Base-by-base conservation (phyloP, 495 filamentous ascomycete genomes). In the Articulospora tetracladia region DNA sequence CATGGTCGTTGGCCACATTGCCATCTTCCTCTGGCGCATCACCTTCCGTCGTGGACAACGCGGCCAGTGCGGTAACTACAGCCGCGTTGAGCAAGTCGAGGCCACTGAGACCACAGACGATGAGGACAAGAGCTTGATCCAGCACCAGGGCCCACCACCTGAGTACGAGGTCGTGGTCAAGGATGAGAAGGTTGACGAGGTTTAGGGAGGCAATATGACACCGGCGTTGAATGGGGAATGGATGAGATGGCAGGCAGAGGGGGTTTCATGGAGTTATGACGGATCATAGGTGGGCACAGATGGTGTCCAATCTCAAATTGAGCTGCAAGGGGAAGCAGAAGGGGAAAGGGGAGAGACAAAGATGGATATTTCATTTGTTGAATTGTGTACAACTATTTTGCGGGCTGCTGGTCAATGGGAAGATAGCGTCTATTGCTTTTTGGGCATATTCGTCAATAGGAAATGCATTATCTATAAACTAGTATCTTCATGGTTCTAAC, bases 1-100 rank as follows among this genome's bases (percentile, higher is more conserved):
- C 34, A 82, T 82, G 78, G 65, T 78, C 22, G 69, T 79, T 60
- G 79, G 79, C 20, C 76, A 76, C 11, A 58, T 78, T 32, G 63
- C 74, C 24, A 74, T 83, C 53, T 73, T 73, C 27, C 28, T 79
- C 27, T 82, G 75, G 75, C 76, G 77, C 55, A 47, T 58, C 12
- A 53, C 75, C 44, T 68, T 68, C 65, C 70, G 72, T 60, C 64
- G 64, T 36, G 52, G 55, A 44, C 34, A 44, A 22, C 26, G 41
- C 7, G 52, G 55, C 34, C 25, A 44, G 22, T 36, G 41, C 10
- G 52, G 12, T 7, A 26, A 57, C 46, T 63, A 63, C 26, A 39
- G 8, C 20, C 41, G 30, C 13, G 47, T 68, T 36, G 34, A 62
- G 39, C 46, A 59, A 53, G 53, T 60, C 8, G 66, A 68, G 23